phyloP scores from a whole-genome alignment of 257 asterid genomes.

The Vinca minor region DNA sequence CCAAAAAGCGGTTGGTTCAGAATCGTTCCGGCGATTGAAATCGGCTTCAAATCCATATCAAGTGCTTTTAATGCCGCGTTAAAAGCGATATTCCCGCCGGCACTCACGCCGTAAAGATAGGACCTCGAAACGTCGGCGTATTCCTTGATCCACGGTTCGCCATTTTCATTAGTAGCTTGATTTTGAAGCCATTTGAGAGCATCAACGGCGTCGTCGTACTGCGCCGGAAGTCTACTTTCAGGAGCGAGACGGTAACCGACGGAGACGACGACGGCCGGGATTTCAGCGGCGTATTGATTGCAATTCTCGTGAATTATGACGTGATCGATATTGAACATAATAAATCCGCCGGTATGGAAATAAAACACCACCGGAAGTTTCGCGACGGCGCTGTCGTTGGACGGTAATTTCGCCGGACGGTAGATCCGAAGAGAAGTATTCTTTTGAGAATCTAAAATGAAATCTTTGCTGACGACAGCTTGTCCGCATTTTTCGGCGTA shows the following conservation, averaged over 20 bases:
- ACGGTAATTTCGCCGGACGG: slow-evolving; percentile 52
- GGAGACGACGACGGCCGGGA: slow-evolving; percentile 53
- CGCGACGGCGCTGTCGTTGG: slow-evolving; percentile 40
- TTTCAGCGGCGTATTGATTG: slow-evolving; percentile 40
- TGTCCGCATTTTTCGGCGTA: slow-evolving; percentile 20
- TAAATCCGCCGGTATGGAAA: slow-evolving; percentile 71
- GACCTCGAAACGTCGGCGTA: slow-evolving; percentile 59
- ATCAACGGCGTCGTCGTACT: slow-evolving; percentile 71
- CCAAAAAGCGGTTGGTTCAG: slow-evolving; percentile 77
- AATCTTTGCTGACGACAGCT: slow-evolving; percentile 69
- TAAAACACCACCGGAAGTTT: slow-evolving; percentile 61
- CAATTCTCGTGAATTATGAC: slow-evolving; percentile 42
- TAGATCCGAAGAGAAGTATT: slow-evolving; percentile 71
- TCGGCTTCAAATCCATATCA: slow-evolving; percentile 39
- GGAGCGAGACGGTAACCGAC: slow-evolving; percentile 78
- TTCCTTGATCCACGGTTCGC: slow-evolving; percentile 61
- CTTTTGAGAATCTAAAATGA: slow-evolving; percentile 39
- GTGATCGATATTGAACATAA: slow-evolving; percentile 33
- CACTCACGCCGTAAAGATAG: slow-evolving; percentile 55
- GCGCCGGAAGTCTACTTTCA: slow-evolving; percentile 75
- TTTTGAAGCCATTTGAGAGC: slow-evolving; percentile 51
- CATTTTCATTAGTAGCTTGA: slow-evolving; percentile 32
- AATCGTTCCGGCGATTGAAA: slow-evolving; percentile 43
- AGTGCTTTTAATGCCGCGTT: slow-evolving; percentile 39
- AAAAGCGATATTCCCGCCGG: slow-evolving; percentile 64